A percentile compares a stretch with the other conserved stretches of the same genome.
These are phyloP conservation scores for Penicillium atrosanguineum DNA, from an alignment of 495 filamentous ascomycete species.

Conservation along the genomic window DNA sequence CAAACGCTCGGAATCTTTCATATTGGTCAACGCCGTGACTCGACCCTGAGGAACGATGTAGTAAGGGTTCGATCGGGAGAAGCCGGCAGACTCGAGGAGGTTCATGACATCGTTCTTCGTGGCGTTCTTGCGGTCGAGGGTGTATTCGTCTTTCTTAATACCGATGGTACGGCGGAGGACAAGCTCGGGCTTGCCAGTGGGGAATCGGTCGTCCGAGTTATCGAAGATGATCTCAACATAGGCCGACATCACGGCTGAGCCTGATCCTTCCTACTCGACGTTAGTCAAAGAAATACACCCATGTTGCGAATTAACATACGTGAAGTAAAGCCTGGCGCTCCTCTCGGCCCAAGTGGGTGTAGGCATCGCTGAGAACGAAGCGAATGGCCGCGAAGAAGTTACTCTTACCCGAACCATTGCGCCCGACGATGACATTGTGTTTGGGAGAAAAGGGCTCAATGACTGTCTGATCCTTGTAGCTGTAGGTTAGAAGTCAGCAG, in stretches of 20 bases:
- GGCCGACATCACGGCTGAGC: slow-evolving; percentile 96
- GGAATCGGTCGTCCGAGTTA: slow-evolving; percentile 94
- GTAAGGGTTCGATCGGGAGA: slow-evolving; percentile 96
- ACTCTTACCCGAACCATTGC: slow-evolving; percentile 98
- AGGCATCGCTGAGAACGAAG: slow-evolving; percentile 97
- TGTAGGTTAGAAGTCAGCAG: slow-evolving; percentile 29
- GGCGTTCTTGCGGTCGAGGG: slow-evolving; percentile 90
- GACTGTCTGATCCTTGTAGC: slow-evolving; percentile 98
- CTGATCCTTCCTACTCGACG: slow-evolving; percentile 73
- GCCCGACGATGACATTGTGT: slow-evolving; percentile 98
- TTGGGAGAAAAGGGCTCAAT: slow-evolving; percentile 98
- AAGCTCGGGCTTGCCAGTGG: slow-evolving; percentile 86
- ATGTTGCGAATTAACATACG: slow-evolving; percentile 35
- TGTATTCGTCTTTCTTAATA: slow-evolving; percentile 98
- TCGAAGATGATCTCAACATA: slow-evolving; percentile 99
- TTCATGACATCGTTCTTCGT: slow-evolving; percentile 95
- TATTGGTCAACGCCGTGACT: slow-evolving; percentile 94
- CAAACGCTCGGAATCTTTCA: slow-evolving; percentile 90
- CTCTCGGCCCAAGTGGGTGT: slow-evolving; percentile 92
- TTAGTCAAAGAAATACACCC: slow-evolving; percentile 17
- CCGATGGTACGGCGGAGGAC: slow-evolving; percentile 92
- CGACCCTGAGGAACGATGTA: slow-evolving; percentile 98
- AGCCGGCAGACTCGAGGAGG: slow-evolving; percentile 91
- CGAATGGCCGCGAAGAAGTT: slow-evolving; percentile 99
- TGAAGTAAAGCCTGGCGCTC: slow-evolving; percentile 94